Base-by-base conservation (phyloP, 2,329 filamentous ascomycete species). In the Curvularia hawaiiensis region DNA sequence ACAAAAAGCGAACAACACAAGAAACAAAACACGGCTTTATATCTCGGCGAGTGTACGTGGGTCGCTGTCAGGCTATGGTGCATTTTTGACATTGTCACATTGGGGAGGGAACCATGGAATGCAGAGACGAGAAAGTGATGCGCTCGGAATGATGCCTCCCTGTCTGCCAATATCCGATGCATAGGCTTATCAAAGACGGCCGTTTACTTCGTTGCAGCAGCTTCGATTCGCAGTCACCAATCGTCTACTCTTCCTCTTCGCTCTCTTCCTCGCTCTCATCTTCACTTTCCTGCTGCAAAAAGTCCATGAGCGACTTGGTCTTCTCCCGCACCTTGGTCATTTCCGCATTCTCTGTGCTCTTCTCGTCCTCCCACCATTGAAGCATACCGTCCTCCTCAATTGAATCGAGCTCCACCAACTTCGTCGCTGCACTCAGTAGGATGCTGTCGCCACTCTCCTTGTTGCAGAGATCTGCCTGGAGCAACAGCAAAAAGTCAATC, bases 381-480 rank as follows among this genome's bases (percentile, higher is more conserved):
- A 94, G 79, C 64, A 97, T 90, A 0, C 90, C 92, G 41, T 97
- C 93, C 70, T 97, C 92, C 73, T 97, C 92, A 1, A 97, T 79
- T 16, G 96, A 83, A 64, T 98, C 95, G 48, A 90, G 78, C 64
- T 90, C 87, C 73, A 96, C 96, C 50, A 98, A 81, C 75, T 92
- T 90, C 79, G 96, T 95, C 65, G 92, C 85, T 66, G 92, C 80
- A 39, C 88, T 91, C 3, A 93, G 84, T 33, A 98, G 83, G 10
- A 97, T 84, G 38, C 80, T 77, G 70, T 89, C 84, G 3, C 87
- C 88, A 60, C 86, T 88, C 46, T 83, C 81, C 47, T 85, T 81
- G 55, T 87, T 85, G 30, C 85, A 82, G 14, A 96, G 84, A 59
- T 96, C 92, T 63, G 86, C 87, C 77, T 99, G 94, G 64, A 96